Evolutionary conservation across 2,329 filamentous ascomycete genomes (phyloP), one percentile per base, ranked within the genome.

Genomic region (Talaromyces rugulosus): DNA sequence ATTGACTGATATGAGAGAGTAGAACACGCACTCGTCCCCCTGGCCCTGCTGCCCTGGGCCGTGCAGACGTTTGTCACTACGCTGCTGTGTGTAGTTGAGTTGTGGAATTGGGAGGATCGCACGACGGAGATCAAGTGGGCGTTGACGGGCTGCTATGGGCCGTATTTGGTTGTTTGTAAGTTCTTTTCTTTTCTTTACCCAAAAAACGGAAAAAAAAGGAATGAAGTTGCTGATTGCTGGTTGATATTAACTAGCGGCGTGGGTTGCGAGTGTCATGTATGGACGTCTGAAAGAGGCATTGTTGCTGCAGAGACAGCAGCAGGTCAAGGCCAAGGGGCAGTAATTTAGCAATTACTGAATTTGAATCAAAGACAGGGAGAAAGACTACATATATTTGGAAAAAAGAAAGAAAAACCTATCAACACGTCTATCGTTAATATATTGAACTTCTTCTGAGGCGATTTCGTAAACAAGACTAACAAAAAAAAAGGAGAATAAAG

Each of bases 1-100:
- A 5, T 9, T 27, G 23, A 12, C 14, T 34, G 16, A 36, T 50
- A 9, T 12, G 0, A 23, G 16, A 23, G 16, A 23, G 1, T 61
- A 85, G 83, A 86, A 68, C 80, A 86, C 60, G 81, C 85, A 0
- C 78, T 83, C 55, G 66, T 87, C 4, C 85, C 87, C 0, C 72
- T 89, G 0, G 82, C 87, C 57, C 76, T 90, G 0, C 80, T 89
- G 1, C 74, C 85, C 2, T 89, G 84, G 66, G 82, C 83, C 0
- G 72, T 85, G 9, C 81, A 88, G 68, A 84, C 85, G 0, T 83
- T 81, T 40, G 65, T 89, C 60, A 88, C 87, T 1, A 89, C 87
- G 0, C 68, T 84, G 50, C 84, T 85, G 0, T 90, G 87, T 68
- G 79, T 89, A 53, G 79, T 82, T 1, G 87, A 89, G 61, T 85